phyloP scores from a whole-genome alignment of 202 grass and related monocot genomes.

The Panicum virgatum region DNA sequence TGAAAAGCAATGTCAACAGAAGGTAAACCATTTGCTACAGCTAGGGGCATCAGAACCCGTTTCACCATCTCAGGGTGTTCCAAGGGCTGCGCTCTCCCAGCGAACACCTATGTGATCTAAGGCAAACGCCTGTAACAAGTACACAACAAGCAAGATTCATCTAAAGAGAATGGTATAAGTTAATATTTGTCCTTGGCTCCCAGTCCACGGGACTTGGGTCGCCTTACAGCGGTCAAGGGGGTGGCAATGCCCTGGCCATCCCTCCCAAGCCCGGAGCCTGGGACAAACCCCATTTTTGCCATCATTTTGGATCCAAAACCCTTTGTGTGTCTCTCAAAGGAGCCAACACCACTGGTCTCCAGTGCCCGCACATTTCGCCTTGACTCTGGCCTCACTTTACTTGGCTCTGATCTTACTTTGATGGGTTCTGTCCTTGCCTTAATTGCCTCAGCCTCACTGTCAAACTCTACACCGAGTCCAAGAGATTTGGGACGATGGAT shows the following conservation, averaged over 20 bases:
- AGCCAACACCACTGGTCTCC: slow-evolving; percentile 39
- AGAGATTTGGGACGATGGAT: slow-evolving; percentile 86
- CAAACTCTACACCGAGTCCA: slow-evolving; percentile 74
- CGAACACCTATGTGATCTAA: slow-evolving; percentile 15
- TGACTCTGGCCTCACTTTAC: slow-evolving; percentile 20
- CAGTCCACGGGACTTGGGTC: slow-evolving; percentile 56
- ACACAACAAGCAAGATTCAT: slow-evolving; percentile 9
- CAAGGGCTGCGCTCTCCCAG: slow-evolving; percentile 14
- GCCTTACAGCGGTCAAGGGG: slow-evolving; percentile 59
- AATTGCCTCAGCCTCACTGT: slow-evolving; percentile 43
- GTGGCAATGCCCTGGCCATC: slow-evolving; percentile 69
- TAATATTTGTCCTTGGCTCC: slow-evolving; percentile 58
- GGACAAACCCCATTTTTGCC: slow-evolving; percentile 85
- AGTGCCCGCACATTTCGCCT: neutral
- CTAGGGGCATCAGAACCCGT: slow-evolving; percentile 5
- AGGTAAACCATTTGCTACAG: neutral
- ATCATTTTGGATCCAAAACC: slow-evolving; percentile 96
- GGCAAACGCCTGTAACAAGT: slow-evolving; percentile 19
- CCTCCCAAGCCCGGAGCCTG: slow-evolving; percentile 70
- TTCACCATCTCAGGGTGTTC: neutral
- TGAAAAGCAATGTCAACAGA: slow-evolving; percentile 1
- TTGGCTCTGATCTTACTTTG: slow-evolving; percentile 22
- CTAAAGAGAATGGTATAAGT: neutral
- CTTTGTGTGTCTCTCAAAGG: slow-evolving; percentile 90
- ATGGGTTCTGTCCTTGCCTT: slow-evolving; percentile 34